Conservation (phyloP, 441 rosid genomes). For the Pelargonium myrrhifolium region DNA sequence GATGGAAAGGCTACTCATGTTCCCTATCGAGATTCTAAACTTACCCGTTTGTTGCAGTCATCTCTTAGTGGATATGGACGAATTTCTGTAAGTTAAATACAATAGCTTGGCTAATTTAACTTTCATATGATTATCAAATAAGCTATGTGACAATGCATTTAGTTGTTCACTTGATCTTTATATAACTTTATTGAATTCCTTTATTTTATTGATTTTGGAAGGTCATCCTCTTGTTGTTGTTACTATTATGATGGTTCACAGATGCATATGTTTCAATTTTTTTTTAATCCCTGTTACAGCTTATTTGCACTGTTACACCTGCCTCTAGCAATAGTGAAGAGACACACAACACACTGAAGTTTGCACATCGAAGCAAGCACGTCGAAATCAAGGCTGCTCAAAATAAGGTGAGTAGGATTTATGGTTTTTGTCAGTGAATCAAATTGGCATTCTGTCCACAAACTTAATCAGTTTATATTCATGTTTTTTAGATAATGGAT, state of each 20-base stretch:
- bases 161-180: background rate
- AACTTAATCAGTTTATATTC: constrained; percentile 11
- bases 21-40: constrained; percentile 97
- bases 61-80: constrained; percentile 96
- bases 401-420: constrained; percentile 56
- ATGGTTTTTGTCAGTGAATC: constrained; percentile 9
- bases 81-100: constrained; percentile 72
- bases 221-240: background rate
- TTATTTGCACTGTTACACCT: constrained; percentile 97
- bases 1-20: constrained; percentile 98
- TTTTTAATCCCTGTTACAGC: constrained; percentile 40
- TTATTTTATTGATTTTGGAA: background rate
- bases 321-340: constrained; percentile 97
- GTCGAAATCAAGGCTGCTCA: constrained; percentile 95
- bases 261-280: constrained; percentile 10
- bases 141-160: constrained; percentile 4
- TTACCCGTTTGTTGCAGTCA: constrained; percentile 97
- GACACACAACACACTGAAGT: constrained; percentile 95
- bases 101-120: constrained; percentile 2
- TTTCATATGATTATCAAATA: constrained; percentile 1
- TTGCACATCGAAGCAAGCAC: constrained; percentile 95
- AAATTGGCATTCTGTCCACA: constrained; percentile 14
- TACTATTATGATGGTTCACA: background rate
- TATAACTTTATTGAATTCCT: background rate
- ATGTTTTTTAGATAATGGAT: constrained; percentile 65